phyloP scores from a whole-genome alignment of 1,139 yeast genomes.

The Kodamaea anthophila region DNA sequence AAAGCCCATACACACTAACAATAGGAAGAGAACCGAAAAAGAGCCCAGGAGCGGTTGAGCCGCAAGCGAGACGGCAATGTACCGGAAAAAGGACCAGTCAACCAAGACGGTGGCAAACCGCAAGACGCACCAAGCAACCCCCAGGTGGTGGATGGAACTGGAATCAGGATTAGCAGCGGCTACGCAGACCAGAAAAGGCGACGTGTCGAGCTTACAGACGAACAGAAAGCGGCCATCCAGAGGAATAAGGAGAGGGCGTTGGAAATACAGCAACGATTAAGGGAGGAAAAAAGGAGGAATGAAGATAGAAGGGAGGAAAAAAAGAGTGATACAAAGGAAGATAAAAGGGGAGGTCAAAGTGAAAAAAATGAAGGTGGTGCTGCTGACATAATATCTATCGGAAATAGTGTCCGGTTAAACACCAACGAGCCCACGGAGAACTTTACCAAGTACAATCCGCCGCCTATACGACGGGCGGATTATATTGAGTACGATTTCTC shows the following conservation, averaged over 20 bases:
- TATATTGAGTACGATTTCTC: constrained; percentile 92
- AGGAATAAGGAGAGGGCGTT: constrained; percentile 55
- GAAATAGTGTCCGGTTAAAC: constrained; percentile 9
- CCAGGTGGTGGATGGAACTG: constrained; percentile 10
- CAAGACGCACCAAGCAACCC: constrained; percentile 3
- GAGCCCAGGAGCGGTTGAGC: constrained; percentile 53
- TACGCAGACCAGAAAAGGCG: constrained; percentile 15
- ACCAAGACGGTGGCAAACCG: constrained; percentile 2
- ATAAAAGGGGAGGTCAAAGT: constrained; percentile 5
- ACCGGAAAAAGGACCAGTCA: constrained; percentile 11
- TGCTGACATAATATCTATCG: constrained; percentile 6
- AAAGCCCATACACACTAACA: constrained; percentile 1
- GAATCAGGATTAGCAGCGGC: constrained; percentile 9
- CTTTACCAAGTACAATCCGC: constrained; percentile 21
- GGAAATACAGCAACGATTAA: constrained; percentile 40
- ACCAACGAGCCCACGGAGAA: constrained; percentile 11
- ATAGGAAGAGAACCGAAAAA: constrained; percentile 52
- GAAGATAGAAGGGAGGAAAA: constrained; percentile 9
- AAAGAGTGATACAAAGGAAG: neutral
- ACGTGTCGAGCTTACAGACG: constrained; percentile 38
- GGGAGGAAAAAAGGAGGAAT: too few species aligned
- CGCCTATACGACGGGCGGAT: constrained; percentile 51
- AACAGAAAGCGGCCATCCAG: constrained; percentile 48
- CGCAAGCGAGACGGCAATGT: constrained; percentile 21
- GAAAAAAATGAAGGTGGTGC: neutral